Conservation (phyloP, 768 basidiomycete species). For the Dacryopinax spathularia region DNA sequence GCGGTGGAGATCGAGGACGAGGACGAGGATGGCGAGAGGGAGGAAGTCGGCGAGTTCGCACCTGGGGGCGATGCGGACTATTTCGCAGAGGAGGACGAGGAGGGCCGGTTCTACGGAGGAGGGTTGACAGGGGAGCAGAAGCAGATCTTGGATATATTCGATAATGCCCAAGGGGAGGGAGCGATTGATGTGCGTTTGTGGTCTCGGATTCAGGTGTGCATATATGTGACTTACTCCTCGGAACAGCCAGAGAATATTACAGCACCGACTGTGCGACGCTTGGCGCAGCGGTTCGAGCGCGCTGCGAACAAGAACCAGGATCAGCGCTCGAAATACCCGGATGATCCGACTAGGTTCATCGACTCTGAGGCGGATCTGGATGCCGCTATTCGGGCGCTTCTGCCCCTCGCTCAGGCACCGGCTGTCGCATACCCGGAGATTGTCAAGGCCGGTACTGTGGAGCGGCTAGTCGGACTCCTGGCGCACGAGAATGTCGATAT, state of each 20-base stretch:
- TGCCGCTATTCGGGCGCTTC: conserved; percentile 63
- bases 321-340: conserved; percentile 85
- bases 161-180: conserved; percentile 46
- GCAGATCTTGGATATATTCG: conserved; percentile 89
- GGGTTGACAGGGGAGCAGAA: conserved; percentile 88
- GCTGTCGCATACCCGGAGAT: conserved; percentile 79
- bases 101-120: conserved; percentile 86
- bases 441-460: conserved; percentile 55
- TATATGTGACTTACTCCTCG: conserved; percentile 1
- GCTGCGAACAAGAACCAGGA: conserved; percentile 91
- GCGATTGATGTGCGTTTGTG: conserved; percentile 31
- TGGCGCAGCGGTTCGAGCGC: conserved; percentile 70
- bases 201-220: conserved; percentile 3
- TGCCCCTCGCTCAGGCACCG: conserved; percentile 80
- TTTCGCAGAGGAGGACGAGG: conserved; percentile 79
- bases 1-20: conserved; percentile 37
- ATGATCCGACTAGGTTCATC: conserved; percentile 95
- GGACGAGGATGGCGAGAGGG: conserved; percentile 23
- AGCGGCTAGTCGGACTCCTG: conserved; percentile 65
- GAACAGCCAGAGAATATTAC: conserved; percentile 53
- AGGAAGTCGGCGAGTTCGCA: conserved; percentile 40
- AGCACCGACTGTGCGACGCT: conserved; percentile 52
- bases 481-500: conserved; percentile 96
- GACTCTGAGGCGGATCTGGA: conserved; percentile 97
- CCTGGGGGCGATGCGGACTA: conserved; percentile 85